These are phyloP conservation scores for Tuber melanosporum DNA, from an alignment of 495 filamentous ascomycete genomes.

Conservation along the genomic window DNA sequence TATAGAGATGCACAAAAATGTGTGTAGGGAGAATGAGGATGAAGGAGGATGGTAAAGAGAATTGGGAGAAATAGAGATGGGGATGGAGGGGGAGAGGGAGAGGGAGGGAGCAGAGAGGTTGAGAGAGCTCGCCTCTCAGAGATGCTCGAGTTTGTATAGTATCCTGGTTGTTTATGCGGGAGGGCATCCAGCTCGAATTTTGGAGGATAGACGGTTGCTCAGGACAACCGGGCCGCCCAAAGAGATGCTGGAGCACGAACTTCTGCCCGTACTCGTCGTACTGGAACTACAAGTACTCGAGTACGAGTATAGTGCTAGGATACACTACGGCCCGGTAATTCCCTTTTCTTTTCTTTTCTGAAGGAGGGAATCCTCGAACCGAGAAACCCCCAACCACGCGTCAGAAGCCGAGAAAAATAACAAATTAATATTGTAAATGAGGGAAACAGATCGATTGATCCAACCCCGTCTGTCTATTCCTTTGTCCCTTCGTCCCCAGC, in stretches of 20 bases:
- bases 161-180: neutral
- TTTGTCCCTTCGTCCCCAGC: neutral
- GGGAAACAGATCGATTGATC: too few species aligned
- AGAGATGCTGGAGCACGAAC: neutral
- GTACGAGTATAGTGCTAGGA: too few species aligned
- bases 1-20: neutral
- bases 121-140: neutral
- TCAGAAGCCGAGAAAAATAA: neutral
- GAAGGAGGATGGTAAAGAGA: neutral
- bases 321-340: neutral
- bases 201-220: slow-evolving; percentile 1
- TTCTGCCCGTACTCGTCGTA: too few species aligned
- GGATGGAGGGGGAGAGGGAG: neutral
- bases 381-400: neutral
- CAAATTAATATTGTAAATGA: neutral
- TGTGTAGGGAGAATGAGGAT: neutral
- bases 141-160: neutral
- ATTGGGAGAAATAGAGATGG: neutral
- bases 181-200: neutral
- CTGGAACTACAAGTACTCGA: too few species aligned
- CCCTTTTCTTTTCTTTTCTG: neutral
- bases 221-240: neutral
- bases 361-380: neutral
- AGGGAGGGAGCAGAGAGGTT: neutral
- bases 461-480: neutral